Evolutionary conservation across 2,329 filamentous ascomycete species (phyloP).

Genomic region (Onygenales sp.): DNA sequence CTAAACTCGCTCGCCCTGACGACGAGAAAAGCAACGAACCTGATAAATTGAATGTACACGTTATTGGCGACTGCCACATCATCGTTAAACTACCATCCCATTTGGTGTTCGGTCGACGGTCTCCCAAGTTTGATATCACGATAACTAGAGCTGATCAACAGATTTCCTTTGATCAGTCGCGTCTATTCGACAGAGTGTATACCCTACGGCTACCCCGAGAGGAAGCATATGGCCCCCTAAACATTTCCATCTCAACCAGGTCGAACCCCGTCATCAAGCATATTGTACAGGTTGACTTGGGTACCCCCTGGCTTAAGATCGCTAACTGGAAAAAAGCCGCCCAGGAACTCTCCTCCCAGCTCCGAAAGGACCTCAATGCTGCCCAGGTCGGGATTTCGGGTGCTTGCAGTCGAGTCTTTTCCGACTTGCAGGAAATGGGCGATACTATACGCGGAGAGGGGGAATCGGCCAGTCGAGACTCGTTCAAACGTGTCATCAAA

Average conservation of each 20-base stretch:
- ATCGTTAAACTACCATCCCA: slow-evolving; percentile 40
- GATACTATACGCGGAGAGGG: slow-evolving; percentile 24
- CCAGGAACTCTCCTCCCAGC: slow-evolving; percentile 23
- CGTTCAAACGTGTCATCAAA: slow-evolving; percentile 15
- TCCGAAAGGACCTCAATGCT: slow-evolving; percentile 26
- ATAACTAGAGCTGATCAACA: slow-evolving; percentile 34
- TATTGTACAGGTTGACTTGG: slow-evolving; percentile 32
- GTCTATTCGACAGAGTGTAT: slow-evolving; percentile 45
- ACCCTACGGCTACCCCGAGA: slow-evolving; percentile 40
- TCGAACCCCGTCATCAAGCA: slow-evolving; percentile 26
- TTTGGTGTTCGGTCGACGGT: slow-evolving; percentile 34
- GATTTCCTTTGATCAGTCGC: slow-evolving; percentile 38
- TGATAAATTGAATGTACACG: slow-evolving; percentile 42
- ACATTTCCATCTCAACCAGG: slow-evolving; percentile 37
- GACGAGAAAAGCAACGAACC: slow-evolving; percentile 19
- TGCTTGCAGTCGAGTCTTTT: slow-evolving; percentile 28
- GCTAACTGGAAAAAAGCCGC: slow-evolving; percentile 36
- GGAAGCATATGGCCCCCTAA: slow-evolving; percentile 40
- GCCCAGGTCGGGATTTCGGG: slow-evolving; percentile 30
- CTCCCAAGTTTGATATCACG: slow-evolving; percentile 39
- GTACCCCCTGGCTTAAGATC: slow-evolving; percentile 38
- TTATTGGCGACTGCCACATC: slow-evolving; percentile 46
- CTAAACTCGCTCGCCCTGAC: slow-evolving; percentile 16
- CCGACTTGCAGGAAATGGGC: slow-evolving; percentile 28
- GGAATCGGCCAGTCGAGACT: slow-evolving; percentile 17